phyloP scores from a whole-genome alignment of 2,329 filamentous ascomycete species.

The Aspergillus viridinutans region DNA sequence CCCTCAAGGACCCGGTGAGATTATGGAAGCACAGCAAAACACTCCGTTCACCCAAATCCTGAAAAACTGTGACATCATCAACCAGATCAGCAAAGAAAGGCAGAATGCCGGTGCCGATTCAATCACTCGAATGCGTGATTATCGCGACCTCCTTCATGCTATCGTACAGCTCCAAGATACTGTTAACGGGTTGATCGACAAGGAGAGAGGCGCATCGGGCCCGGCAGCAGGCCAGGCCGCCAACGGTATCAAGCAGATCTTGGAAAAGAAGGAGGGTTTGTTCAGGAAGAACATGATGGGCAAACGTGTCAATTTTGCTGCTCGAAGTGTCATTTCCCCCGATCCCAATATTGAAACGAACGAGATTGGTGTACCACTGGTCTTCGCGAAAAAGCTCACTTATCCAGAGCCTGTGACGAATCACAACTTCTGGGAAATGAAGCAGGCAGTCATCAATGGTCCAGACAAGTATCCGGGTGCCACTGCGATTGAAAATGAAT shows the following conservation, averaged over 20 bases:
- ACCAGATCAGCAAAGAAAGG: slow-evolving; percentile 69
- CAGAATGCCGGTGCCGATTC: slow-evolving; percentile 45
- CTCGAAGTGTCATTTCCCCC: slow-evolving; percentile 94
- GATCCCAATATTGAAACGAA: slow-evolving; percentile 99
- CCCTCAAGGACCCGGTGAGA: slow-evolving; percentile 70
- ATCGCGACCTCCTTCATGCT: slow-evolving; percentile 72
- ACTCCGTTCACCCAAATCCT: slow-evolving; percentile 81
- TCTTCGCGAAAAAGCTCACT: slow-evolving; percentile 92
- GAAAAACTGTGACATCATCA: slow-evolving; percentile 67
- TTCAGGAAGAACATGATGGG: slow-evolving; percentile 99
- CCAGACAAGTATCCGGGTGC: slow-evolving; percentile 92
- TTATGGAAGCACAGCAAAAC: slow-evolving; percentile 87
- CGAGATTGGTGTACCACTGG: slow-evolving; percentile 96
- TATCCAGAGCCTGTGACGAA: slow-evolving; percentile 97
- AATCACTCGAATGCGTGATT: slow-evolving; percentile 54
- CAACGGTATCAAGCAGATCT: slow-evolving; percentile 93
- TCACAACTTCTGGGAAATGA: slow-evolving; percentile 93
- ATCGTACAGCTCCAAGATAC: slow-evolving; percentile 81
- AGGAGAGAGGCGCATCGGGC: slow-evolving; percentile 79
- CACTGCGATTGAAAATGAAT: slow-evolving; percentile 90
- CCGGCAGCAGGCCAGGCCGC: slow-evolving; percentile 73
- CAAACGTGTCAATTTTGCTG: slow-evolving; percentile 97
- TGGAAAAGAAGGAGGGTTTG: slow-evolving; percentile 97
- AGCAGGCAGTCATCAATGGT: slow-evolving; percentile 93
- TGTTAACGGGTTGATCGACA: slow-evolving; percentile 90